These are phyloP conservation scores for Eucalyptus cladocalyx DNA, from an alignment of 345 rosid genomes.

Conservation along the genomic window DNA sequence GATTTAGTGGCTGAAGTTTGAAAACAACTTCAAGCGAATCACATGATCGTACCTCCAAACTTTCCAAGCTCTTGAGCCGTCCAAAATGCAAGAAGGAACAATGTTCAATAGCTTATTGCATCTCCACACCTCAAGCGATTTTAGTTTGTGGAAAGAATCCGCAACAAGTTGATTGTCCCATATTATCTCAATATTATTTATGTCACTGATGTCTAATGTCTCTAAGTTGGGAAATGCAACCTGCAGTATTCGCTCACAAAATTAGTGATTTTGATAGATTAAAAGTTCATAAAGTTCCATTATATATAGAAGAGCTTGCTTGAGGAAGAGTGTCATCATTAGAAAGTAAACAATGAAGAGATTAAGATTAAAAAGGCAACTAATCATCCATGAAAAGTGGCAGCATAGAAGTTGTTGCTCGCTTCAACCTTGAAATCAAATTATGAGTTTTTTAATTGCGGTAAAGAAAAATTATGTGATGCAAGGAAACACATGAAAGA, in stretches of 20 bases:
- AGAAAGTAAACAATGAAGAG: too few species aligned
- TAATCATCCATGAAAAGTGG: not conserved
- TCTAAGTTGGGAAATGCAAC: not conserved
- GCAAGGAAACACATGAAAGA: not conserved
- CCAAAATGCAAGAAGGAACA: too few species aligned
- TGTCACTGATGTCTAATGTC: rapidly evolving
- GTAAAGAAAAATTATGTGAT: too few species aligned
- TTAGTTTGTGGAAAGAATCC: too few species aligned
- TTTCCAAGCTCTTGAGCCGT: too few species aligned
- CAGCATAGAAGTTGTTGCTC: rapidly evolving
- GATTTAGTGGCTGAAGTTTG: not conserved
- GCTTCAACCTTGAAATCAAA: not conserved
- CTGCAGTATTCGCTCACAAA: rapidly evolving
- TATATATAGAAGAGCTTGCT: not conserved
- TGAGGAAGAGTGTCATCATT: not conserved
- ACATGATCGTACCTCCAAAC: not conserved
- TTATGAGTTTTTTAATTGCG: not conserved
- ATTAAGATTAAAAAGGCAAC: not conserved
- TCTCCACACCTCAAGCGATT: rapidly evolving
- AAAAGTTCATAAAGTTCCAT: not conserved
- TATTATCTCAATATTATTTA: too few species aligned
- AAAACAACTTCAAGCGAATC: not conserved
- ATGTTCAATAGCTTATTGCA: too few species aligned
- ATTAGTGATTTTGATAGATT: not conserved
- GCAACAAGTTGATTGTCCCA: too few species aligned